phyloP scores from a whole-genome alignment of 2,329 filamentous ascomycete genomes.

The Chrysosphaeria jannelii region DNA sequence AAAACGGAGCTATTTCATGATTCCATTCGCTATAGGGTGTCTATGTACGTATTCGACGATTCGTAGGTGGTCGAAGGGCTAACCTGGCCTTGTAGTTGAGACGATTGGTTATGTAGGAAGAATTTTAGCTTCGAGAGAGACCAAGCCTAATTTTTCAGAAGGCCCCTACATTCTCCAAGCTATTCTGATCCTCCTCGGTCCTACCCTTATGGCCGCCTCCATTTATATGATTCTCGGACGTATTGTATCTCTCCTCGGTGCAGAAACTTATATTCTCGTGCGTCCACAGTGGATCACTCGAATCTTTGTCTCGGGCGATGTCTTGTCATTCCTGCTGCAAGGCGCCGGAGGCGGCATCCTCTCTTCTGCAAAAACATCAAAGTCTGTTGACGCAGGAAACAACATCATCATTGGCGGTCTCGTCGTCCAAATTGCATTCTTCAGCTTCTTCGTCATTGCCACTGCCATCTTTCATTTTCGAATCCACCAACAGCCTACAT shows the following conservation, averaged over 20 bases:
- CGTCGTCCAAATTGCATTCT: slow-evolving; percentile 15
- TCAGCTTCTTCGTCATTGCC: slow-evolving; percentile 12
- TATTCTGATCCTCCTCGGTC: slow-evolving; percentile 9
- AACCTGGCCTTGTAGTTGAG: slow-evolving; percentile 2
- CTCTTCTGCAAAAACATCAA: slow-evolving; percentile 4
- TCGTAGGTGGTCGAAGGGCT: no score
- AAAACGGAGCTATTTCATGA: slow-evolving; percentile 3
- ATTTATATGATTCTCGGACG: slow-evolving; percentile 15
- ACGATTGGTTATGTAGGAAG: slow-evolving; percentile 2
- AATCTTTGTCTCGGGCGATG: slow-evolving; percentile 16
- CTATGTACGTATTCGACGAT: slow-evolving; percentile 3
- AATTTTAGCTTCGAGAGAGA: slow-evolving; percentile 4
- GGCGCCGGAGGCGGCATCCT: slow-evolving; percentile 11
- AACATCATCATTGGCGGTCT: slow-evolving; percentile 16
- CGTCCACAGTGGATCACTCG: slow-evolving; percentile 14
- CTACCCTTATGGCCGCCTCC: slow-evolving; percentile 12
- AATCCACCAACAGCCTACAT: slow-evolving; percentile 1
- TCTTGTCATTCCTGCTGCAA: slow-evolving; percentile 15
- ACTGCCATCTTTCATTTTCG: slow-evolving; percentile 2
- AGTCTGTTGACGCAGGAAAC: slow-evolving; percentile 10
- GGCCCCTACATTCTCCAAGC: slow-evolving; percentile 10
- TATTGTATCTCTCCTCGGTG: slow-evolving; percentile 7
- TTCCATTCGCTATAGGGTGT: slow-evolving; percentile 4
- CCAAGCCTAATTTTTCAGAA: slow-evolving; percentile 7
- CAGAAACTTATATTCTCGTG: slow-evolving; percentile 5